Conservation (phyloP, 2,329 filamentous ascomycete species). For the Ophiosphaerella herpotricha region DNA sequence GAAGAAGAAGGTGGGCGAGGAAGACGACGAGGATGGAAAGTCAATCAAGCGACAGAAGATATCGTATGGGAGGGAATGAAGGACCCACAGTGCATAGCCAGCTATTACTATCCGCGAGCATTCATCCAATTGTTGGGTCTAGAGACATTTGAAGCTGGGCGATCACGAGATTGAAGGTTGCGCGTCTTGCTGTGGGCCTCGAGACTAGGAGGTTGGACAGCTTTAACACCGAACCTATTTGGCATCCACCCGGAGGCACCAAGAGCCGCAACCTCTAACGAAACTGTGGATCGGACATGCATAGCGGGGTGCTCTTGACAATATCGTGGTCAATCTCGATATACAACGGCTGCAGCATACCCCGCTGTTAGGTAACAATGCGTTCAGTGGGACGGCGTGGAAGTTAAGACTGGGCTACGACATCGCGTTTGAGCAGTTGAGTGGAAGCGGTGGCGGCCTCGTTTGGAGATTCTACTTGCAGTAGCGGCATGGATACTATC, state of each 20-base stretch:
- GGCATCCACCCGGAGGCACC: not conserved
- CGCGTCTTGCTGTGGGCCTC: slow-evolving; percentile 30
- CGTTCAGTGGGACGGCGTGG: slow-evolving; percentile 23
- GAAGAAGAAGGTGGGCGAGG: slow-evolving; percentile 51
- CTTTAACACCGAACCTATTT: slow-evolving; percentile 10
- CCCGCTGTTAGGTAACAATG: slow-evolving; percentile 22
- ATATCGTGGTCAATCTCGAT: slow-evolving; percentile 21
- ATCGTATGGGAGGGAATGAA: slow-evolving; percentile 54
- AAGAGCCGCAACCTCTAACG: not conserved
- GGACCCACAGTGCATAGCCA: not conserved
- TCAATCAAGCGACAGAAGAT: slow-evolving; percentile 55
- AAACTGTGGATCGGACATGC: slow-evolving; percentile 16
- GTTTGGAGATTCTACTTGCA: slow-evolving; percentile 19
- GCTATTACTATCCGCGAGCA: slow-evolving; percentile 7
- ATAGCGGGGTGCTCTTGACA: slow-evolving; percentile 27
- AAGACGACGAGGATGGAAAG: slow-evolving; percentile 54
- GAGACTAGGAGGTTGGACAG: slow-evolving; percentile 25
- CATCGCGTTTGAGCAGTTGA: slow-evolving; percentile 17
- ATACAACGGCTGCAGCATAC: slow-evolving; percentile 22
- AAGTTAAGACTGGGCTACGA: slow-evolving; percentile 16
- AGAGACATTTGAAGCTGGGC: slow-evolving; percentile 6
- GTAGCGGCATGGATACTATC: slow-evolving; percentile 6
- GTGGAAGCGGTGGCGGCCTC: slow-evolving; percentile 14
- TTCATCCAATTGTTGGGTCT: slow-evolving; percentile 2
- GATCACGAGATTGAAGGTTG: slow-evolving; percentile 19